A percentile compares a stretch with the other conserved stretches of the same genome.
phyloP scores from a whole-genome alignment of 176 grass and related monocot genomes.

The Puya raimondii region DNA sequence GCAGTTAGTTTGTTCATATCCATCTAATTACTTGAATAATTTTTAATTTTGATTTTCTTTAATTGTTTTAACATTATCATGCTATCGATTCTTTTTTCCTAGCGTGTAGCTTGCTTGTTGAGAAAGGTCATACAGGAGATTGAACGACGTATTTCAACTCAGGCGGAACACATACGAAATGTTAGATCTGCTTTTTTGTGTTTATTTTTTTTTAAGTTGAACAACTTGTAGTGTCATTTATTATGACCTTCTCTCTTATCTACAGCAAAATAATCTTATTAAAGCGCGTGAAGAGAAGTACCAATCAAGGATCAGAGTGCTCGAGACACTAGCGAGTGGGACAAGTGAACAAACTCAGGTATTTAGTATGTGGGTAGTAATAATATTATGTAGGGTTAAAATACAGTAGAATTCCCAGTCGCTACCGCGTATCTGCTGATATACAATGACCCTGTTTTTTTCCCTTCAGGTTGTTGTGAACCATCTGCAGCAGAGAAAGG shows the following conservation, averaged over 20 bases:
- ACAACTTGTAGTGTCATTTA: background rate
- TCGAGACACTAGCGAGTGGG: conserved; percentile 44
- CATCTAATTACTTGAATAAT: conserved; percentile 9
- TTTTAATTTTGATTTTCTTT: background rate
- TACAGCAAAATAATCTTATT: conserved; percentile 72
- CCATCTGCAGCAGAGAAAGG: conserved; percentile 29
- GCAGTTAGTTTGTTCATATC: conserved; percentile 58
- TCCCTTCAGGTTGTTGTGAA: conserved; percentile 21
- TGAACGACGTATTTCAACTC: conserved; percentile 52
- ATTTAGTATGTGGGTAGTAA: background rate
- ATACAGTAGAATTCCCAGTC: conserved; percentile 3
- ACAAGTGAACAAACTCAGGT: conserved; percentile 28
- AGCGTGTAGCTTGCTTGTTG: conserved; percentile 51
- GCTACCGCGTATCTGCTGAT: background rate
- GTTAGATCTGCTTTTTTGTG: conserved; percentile 30
- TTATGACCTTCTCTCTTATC: conserved; percentile 16
- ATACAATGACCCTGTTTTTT: background rate
- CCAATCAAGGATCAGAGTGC: conserved; percentile 58
- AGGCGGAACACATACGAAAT: conserved; percentile 67
- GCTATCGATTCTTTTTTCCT: conserved; percentile 3
- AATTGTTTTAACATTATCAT: background rate
- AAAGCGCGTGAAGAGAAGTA: conserved; percentile 78
- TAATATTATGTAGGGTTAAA: background rate
- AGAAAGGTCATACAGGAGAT: conserved; percentile 65
- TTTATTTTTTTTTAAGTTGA: background rate